phyloP scores from a whole-genome alignment of 768 basidiomycete genomes.

The Lentinula raphanica region DNA sequence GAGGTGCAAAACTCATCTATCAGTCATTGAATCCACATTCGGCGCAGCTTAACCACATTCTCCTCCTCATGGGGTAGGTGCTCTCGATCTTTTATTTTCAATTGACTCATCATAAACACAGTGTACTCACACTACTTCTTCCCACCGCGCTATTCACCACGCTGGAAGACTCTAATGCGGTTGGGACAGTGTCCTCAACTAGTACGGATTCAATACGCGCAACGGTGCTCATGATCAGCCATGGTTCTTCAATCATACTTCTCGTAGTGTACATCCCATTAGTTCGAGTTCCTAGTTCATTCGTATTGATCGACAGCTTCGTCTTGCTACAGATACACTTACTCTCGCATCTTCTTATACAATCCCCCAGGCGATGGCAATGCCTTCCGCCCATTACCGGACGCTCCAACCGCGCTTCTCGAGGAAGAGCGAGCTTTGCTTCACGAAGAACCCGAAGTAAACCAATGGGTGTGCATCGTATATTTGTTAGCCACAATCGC shows the following conservation, averaged over 20 bases:
- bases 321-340: constrained; percentile 47
- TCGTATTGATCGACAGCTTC: not conserved
- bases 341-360: constrained; percentile 64
- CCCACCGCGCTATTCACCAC: constrained; percentile 1
- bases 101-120: not conserved
- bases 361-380: constrained; percentile 63
- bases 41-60: constrained; percentile 61
- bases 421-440: constrained; percentile 32
- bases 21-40: constrained; percentile 64
- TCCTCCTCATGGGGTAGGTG: constrained; percentile 63
- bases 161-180: not conserved
- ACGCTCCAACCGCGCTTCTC: constrained; percentile 41
- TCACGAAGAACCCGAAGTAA: constrained; percentile 47
- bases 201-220: constrained; percentile 29
- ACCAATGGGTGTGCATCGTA: constrained; percentile 55
- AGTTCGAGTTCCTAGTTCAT: not conserved
- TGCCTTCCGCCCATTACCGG: constrained; percentile 32
- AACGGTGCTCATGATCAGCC: constrained; percentile 55
- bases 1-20: constrained; percentile 58
- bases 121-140: constrained; percentile 3
- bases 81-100: not conserved
- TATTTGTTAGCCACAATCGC: constrained; percentile 49
- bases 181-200: not conserved
- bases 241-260: constrained; percentile 60
- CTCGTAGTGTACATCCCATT: constrained; percentile 45